Evolutionary conservation across 768 basidiomycete genomes (phyloP).

Genomic region (Suillus tomentosus): DNA sequence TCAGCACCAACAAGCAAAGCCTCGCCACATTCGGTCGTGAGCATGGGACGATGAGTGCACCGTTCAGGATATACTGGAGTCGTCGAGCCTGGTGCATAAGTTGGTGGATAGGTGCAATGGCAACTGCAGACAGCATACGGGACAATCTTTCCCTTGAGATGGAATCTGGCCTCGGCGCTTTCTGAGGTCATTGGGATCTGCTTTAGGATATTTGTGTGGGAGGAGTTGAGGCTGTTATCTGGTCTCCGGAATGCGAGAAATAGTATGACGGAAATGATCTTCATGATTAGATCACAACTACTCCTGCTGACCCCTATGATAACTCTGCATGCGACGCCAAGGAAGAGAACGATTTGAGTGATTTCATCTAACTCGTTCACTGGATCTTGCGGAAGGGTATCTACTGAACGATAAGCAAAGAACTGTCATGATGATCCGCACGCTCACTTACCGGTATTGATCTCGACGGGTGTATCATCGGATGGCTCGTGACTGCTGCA

Average conservation of each 20-base stretch:
- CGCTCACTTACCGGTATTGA: neutral
- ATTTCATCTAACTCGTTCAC: neutral
- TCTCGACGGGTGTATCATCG: neutral
- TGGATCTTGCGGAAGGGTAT: neutral
- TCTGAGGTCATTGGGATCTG: neutral
- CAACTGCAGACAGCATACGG: neutral
- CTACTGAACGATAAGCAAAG: neutral
- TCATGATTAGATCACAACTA: constrained; percentile 14
- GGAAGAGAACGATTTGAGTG: neutral
- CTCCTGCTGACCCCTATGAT: constrained; percentile 20
- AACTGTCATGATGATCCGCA: neutral
- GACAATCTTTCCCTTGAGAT: constrained; percentile 1
- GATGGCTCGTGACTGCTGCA: neutral
- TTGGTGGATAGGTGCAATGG: too few relatives aligned
- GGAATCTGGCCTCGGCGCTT: neutral
- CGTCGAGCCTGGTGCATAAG: too few relatives aligned
- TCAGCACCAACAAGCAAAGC: neutral
- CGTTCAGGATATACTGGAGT: too few relatives aligned
- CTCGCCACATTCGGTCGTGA: constrained; percentile 2
- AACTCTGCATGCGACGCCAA: neutral
- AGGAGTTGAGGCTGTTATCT: neutral
- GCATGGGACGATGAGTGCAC: neutral
- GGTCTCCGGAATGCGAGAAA: neutral
- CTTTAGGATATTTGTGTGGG: constrained; percentile 5
- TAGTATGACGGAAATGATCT: constrained; percentile 1